Base-by-base conservation (phyloP, 345 rosid species). In the Lepidium aucheri region DNA sequence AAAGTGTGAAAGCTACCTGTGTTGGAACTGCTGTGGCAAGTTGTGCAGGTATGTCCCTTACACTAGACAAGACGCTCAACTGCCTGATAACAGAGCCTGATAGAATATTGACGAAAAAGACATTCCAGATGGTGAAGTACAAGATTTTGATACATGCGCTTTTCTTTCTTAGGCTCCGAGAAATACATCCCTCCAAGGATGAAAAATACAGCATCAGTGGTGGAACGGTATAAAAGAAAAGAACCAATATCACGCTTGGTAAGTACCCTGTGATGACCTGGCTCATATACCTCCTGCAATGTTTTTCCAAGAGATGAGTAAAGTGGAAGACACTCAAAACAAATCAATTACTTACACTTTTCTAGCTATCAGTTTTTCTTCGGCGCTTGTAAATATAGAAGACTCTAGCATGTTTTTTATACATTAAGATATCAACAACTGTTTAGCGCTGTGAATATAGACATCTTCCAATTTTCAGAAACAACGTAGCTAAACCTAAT, bases 51-150 rank as follows among this genome's bases (percentile, higher is more conserved):
- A 94, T 17, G 61, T 83, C 84, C 65, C 69, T 83, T 14, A 90
- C 80, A 63, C 86, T 85, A 58, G 86, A 59, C 67, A 89, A 74
- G 69, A 80, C 75, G 72, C 35, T 76, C 49, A 86, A 26, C 55
- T 76, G 84, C 46, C 66, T 70, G 35, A 94, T 86, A 55, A 90
- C 68, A 18, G 96, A 84, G 15, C 97, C 97, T 4, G 99, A 84
- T 40, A 94, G 74, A 57, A 88, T 82, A 65, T 90, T 94, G 63
- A 86, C 78, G 26, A 94, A 90, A 85, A 90, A 94, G 56, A 94
- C 92, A 60, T 94, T 94, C 99, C 90, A 94, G 69, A 94, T 90
- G 34, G 84, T 88, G 86, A 94, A 94, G 82, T 79, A 80, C 67
- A 86, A 68, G 36, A 90, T 77, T 78, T 90, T 94, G 73, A 80